phyloP scores from a whole-genome alignment of 805 yeast species.

The Spathaspora gorwiae region DNA sequence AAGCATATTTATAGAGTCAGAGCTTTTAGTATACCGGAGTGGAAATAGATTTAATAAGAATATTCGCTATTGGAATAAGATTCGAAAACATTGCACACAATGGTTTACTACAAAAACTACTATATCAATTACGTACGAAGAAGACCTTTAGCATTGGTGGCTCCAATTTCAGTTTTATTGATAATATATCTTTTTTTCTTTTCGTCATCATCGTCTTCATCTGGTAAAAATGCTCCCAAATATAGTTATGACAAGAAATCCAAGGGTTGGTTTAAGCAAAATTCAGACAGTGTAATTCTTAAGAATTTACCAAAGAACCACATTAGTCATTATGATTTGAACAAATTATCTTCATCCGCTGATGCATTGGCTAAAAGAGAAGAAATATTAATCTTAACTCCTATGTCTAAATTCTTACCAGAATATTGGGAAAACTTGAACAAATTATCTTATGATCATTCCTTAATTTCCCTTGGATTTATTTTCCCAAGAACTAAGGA shows the following conservation, averaged over 20 bases:
- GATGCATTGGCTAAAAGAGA: constrained; percentile 74
- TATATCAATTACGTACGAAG: constrained; percentile 55
- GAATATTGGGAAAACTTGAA: constrained; percentile 86
- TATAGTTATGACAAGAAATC: constrained; percentile 44
- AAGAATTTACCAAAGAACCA: constrained; percentile 66
- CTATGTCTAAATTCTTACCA: constrained; percentile 80
- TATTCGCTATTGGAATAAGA: too few relatives aligned
- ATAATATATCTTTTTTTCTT: constrained; percentile 41
- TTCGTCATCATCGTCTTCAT: constrained; percentile 11
- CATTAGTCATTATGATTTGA: constrained; percentile 79
- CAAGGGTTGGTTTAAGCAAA: constrained; percentile 44
- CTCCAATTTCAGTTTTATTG: constrained; percentile 42
- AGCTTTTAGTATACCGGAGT: too few relatives aligned
- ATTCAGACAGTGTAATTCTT: constrained; percentile 52
- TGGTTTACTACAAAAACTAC: constrained; percentile 19
- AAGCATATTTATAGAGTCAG: too few relatives aligned
- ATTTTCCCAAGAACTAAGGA: constrained; percentile 78
- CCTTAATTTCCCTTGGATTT: constrained; percentile 81
- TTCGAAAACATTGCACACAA: background rate
- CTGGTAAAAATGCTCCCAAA: constrained; percentile 18
- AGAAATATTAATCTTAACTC: constrained; percentile 81
- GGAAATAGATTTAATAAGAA: too few relatives aligned
- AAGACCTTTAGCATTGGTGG: constrained; percentile 46
- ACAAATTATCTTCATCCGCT: constrained; percentile 66
- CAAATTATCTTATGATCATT: constrained; percentile 75